Base-by-base conservation (phyloP, 176 grass and related monocot species). In the Eremochloa ophiuroides region DNA sequence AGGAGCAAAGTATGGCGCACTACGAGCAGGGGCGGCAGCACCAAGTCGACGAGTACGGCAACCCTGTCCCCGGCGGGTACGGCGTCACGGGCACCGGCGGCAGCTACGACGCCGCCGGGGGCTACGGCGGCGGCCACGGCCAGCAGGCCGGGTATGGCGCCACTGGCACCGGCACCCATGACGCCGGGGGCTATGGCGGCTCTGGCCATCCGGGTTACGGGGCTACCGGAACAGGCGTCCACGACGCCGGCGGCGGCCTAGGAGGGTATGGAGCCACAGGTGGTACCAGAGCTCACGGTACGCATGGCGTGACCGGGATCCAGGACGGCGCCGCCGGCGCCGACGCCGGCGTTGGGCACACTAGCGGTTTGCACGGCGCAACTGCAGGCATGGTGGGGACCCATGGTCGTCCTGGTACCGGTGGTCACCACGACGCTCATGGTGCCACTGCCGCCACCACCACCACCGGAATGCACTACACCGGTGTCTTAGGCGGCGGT, bases 41-140 rank as follows among this genome's bases (percentile, higher is more conserved):
- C 47, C 83, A 62, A 10, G 75, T 85, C 11, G 83, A 85, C 75
- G 66, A 79, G 75, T 64, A 79, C 67, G 83, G 83, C 67, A 73
- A 79, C 42, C 75, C 75, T 18, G 28, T 72, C 14, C 6, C 42
- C 66, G 79, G 17, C 5, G 66, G 51, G 25, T 41, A 66, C 60
- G 76, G 68, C 38, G 1, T 38, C 50, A 12, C 38, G 13, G 33
- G 63, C 29, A 71, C 40, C 4, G 82, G 82, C 4, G 82, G 82
- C 4, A 20, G 0, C 13, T 11, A 71, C n/a, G 42, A 53, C 33
- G 30, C 53, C 16, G 81, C n/a, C n/a, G n/a, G 71, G 0, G 48
- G 1, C 20, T 18, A 62, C 22, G 33, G 55, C n/a, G 12, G 13
- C 13, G 59, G 13, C 59, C 22, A n/a, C n/a, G n/a, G n/a, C 59